A percentile compares a stretch with the other conserved stretches of the same genome.
These are phyloP conservation scores for Pythium volutum DNA, from an alignment of 352 stramenopile genomes.

Conservation along the genomic window DNA sequence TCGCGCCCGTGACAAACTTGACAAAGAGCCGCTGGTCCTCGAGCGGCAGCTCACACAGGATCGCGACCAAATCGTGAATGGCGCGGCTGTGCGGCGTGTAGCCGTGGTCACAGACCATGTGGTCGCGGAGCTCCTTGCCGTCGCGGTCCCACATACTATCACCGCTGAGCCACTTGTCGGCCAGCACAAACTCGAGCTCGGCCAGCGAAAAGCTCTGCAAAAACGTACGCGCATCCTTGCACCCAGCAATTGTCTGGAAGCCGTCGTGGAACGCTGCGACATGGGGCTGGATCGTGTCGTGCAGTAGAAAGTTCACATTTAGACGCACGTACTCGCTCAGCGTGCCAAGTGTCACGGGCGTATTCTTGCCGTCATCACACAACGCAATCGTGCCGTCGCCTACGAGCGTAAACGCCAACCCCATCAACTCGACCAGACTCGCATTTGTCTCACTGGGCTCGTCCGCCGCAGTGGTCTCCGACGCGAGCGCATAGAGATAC, in stretches of 20 bases:
- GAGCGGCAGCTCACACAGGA: slow-evolving; percentile 64
- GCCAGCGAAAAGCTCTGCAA: slow-evolving; percentile 57
- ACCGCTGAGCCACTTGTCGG: slow-evolving; percentile 33
- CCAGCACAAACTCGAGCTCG: slow-evolving; percentile 69
- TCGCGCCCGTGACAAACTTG: slow-evolving; percentile 87
- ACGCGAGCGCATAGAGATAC: slow-evolving; percentile 39
- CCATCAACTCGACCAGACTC: slow-evolving; percentile 58
- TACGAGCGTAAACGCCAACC: slow-evolving; percentile 73
- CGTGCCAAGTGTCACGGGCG: slow-evolving; percentile 44
- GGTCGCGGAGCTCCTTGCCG: slow-evolving; percentile 57
- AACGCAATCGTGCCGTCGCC: slow-evolving; percentile 63
- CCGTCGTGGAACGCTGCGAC: slow-evolving; percentile 65
- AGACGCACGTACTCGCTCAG: slow-evolving; percentile 53
- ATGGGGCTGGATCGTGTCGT: slow-evolving; percentile 56
- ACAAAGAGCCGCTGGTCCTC: slow-evolving; percentile 84
- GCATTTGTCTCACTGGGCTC: slow-evolving; percentile 18
- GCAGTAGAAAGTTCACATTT: slow-evolving; percentile 56
- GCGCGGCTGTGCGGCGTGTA: slow-evolving; percentile 63
- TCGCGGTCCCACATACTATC: slow-evolving; percentile 71
- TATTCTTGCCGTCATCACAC: slow-evolving; percentile 33
- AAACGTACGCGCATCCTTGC: slow-evolving; percentile 24
- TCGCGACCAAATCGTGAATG: slow-evolving; percentile 71
- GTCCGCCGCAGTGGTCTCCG: slow-evolving; percentile 6
- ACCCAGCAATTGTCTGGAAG: slow-evolving; percentile 52
- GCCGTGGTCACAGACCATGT: slow-evolving; percentile 86